phyloP scores from a whole-genome alignment of 352 stramenopile species.

The Globisporangium spiculum region DNA sequence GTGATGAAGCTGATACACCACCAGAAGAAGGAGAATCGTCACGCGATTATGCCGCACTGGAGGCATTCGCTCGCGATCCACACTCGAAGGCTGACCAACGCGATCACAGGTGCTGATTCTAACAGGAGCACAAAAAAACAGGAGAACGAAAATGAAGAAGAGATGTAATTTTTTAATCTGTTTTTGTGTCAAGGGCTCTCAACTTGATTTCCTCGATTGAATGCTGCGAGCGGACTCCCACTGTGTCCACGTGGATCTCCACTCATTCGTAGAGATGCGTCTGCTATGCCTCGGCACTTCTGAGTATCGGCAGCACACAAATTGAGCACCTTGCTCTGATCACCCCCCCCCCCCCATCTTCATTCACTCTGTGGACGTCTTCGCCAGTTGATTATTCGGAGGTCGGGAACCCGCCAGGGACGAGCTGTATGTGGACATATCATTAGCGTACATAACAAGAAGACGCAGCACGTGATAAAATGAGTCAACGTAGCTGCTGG shows the following conservation, averaged over 20 bases:
- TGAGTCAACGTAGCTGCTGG: not conserved
- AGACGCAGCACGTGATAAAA: not conserved
- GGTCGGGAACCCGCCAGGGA: slow-evolving; percentile 72
- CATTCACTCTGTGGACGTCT: not conserved
- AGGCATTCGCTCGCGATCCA: not conserved
- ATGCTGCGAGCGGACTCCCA: not conserved
- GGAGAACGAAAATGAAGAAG: slow-evolving; percentile 8
- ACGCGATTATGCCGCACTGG: not conserved
- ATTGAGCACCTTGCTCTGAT: no score
- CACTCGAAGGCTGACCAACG: not conserved
- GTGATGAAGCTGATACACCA: not conserved
- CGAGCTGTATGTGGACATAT: slow-evolving; percentile 38
- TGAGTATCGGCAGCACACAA: no score
- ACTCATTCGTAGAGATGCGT: no score
- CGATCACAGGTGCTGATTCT: not conserved
- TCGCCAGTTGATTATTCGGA: slow-evolving; percentile 20
- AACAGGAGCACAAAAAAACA: not conserved
- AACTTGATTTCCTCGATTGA: not conserved
- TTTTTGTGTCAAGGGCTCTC: not conserved
- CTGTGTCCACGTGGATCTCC: no score
- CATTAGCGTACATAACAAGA: not conserved
- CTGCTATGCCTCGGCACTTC: no score
- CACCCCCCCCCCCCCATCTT: no score
- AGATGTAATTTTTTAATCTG: slow-evolving; percentile 10
- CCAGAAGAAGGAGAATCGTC: not conserved